phyloP scores from a whole-genome alignment of 2,329 filamentous ascomycete genomes.

The Pseudopyricularia javanii region DNA sequence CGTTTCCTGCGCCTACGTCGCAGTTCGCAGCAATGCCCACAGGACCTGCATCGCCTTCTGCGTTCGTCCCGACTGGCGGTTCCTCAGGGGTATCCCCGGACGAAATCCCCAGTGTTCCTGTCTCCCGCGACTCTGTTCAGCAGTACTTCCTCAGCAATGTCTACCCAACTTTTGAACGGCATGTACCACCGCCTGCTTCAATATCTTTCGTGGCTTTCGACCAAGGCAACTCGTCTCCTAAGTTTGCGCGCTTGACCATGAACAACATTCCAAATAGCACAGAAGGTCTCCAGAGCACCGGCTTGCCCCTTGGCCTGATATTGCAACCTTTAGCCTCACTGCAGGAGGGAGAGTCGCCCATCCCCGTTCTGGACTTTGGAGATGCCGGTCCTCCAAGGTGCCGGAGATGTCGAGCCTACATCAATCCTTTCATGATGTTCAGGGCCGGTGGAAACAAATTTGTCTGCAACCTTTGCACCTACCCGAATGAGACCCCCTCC shows the following conservation, averaged over 20 bases:
- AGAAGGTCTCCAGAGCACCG: conserved; percentile 70
- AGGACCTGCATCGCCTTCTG: conserved; percentile 8
- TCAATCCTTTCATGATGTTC: conserved; percentile 99
- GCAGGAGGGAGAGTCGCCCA: conserved; percentile 71
- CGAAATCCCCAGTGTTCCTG: conserved; percentile 82
- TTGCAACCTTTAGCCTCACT: conserved; percentile 78
- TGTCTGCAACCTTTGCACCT: conserved; percentile 95
- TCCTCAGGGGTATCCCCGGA: conserved; percentile 76
- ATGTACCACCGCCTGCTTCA: conserved; percentile 77
- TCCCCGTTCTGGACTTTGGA: conserved; percentile 92
- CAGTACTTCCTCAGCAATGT: conserved; percentile 77
- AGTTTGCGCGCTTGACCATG: conserved; percentile 80
- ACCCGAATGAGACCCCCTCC: conserved; percentile 83
- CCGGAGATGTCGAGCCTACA: conserved; percentile 85
- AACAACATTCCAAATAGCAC: conserved; percentile 82
- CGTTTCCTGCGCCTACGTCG: conserved; percentile 26
- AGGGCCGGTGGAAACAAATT: conserved; percentile 88
- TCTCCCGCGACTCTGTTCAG: conserved; percentile 70
- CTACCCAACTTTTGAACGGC: conserved; percentile 91
- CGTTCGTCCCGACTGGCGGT: conserved; percentile 45
- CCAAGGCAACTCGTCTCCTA: conserved; percentile 92
- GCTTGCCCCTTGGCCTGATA: conserved; percentile 74
- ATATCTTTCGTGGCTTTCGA: conserved; percentile 89
- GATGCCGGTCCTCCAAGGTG: conserved; percentile 83
- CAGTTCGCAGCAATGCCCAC: conserved; percentile 33